Evolutionary conservation across 345 rosid species (phyloP).

Genomic region (Brassica incana): DNA sequence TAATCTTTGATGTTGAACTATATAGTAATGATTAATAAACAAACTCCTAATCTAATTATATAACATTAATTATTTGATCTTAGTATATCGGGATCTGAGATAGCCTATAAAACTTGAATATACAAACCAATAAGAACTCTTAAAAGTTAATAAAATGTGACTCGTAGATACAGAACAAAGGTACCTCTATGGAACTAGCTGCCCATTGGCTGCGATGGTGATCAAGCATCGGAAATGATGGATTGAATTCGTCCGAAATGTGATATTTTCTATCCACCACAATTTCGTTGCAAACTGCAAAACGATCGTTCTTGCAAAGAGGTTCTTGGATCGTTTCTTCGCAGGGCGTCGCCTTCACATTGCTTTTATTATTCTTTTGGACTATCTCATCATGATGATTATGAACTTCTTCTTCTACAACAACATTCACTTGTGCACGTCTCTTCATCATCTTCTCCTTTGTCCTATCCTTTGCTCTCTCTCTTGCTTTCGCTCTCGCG

Average conservation of each 20-base stretch:
- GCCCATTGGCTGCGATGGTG: conserved; percentile 26
- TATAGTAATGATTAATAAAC: not conserved
- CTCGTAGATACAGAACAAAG: not conserved
- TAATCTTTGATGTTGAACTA: conserved; percentile 5
- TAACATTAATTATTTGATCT: not conserved
- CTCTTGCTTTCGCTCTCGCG: conserved; percentile 65
- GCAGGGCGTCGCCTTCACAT: conserved; percentile 2
- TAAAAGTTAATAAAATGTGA: not conserved
- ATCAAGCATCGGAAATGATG: conserved; percentile 29
- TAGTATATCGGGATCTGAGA: not conserved
- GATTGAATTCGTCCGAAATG: not conserved
- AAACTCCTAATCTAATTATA: not conserved
- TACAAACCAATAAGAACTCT: not conserved
- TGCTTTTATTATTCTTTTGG: not conserved
- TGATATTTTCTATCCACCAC: conserved; percentile 20
- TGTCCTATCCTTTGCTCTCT: conserved; percentile 70
- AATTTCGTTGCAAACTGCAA: conserved; percentile 5
- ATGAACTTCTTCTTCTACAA: conserved; percentile 15
- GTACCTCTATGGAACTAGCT: conserved; percentile 36
- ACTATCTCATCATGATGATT: conserved; percentile 8
- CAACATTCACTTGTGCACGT: conserved; percentile 28
- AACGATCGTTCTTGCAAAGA: conserved; percentile 26
- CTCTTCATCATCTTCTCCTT: conserved; percentile 45
- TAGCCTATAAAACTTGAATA: not conserved
- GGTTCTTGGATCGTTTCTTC: conserved; percentile 5